Base-by-base conservation (phyloP, 1,284 basidiomycete species). In the Ceratobasidium sp. region DNA sequence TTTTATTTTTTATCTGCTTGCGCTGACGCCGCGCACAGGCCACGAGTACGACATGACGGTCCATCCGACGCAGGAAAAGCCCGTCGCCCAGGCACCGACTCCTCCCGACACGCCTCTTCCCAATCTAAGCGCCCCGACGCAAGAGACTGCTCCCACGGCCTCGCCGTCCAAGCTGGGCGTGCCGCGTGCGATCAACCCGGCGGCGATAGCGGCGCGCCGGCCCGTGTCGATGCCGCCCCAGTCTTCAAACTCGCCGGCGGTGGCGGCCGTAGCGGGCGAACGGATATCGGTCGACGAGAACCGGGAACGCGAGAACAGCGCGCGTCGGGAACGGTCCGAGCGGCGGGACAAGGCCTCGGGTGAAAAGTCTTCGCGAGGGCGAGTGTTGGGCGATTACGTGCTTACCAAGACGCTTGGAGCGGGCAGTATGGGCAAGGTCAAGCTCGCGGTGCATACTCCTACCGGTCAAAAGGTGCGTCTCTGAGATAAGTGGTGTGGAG, bases 341-440 rank as follows among this genome's bases (percentile, higher is more conserved):
- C 66, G 73, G 39, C 65, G 65, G 31, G 65, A 67, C 13, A 67
- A 67, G 65, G 47, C 47, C 17, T 69, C 26, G 53, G 63, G 58
- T 42, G 60, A 60, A 33, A 58, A 61, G 35, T 42, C 77, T 81
- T 53, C n/a, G 7, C 56, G 58, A 7, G 63, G 80, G 58, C 82
- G 69, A 78, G 89, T 92, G 80, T 87, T 99, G 15, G 97, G 97
- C 53, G 96, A 99, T 83, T 99, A 98, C 86, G 94, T 94, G 78
- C 89, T 99, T 79, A 95, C 95, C 81, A 99, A 99, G 89, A 99
- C 97, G 2, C 89, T 99, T 45, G 97, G 98, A 65, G 96, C 96
- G 51, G 97, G 98, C 49, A 97, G 95, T 84, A 99, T 99, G 97
- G 98, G 97, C 80, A 99, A 99, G 83, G 98, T 99, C 82, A 99